Base-by-base conservation (phyloP, 2,329 filamentous ascomycete species). In the Penicillium freii region DNA sequence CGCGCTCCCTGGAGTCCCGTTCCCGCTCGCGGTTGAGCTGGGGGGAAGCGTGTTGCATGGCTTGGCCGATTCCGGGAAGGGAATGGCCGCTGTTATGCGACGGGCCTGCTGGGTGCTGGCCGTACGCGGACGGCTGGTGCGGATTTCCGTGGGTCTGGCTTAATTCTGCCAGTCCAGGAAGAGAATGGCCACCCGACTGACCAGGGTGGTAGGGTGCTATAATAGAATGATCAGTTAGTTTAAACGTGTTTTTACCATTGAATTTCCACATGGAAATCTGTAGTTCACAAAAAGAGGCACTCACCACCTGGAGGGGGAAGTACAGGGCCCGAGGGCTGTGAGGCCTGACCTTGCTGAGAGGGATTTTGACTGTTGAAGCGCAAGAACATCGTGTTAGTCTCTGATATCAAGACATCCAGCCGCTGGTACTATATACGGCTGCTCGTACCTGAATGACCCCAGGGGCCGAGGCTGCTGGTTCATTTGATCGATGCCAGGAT, bases 1-100 rank as follows among this genome's bases (percentile, higher is more conserved):
- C 80, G 73, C 84, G 79, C 73, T 82, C 79, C 70, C 81, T 61
- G 29, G 83, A 79, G 63, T 86, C 82, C 56, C 82, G 78, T 64
- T 77, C 75, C 33, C 73, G 74, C 52, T 77, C 74, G 59, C 76
- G 70, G 62, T 77, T 75, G 56, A 79, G 56, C 65, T 78, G 69
- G 17, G 76, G 71, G 54, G 75, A 75, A 40, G 76, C 69, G 50
- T 77, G 75, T 56, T 74, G 72, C 71, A 77, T 77, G 23, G 74
- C 71, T 54, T 76, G 75, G 4, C 71, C 71, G 43, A 77, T 76
- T 13, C 73, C 75, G 5, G 75, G 75, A 36, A 77, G 69, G 21
- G 74, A 71, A 51, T 77, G 75, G 1, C 70, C 70, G 15, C 67
- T 64, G 34, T 66, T 67, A 56, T 77, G 73, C 8, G 75, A 67